These are phyloP conservation scores for Zopfia rhizophila DNA, from an alignment of 2,329 filamentous ascomycete genomes.

Conservation along the genomic window DNA sequence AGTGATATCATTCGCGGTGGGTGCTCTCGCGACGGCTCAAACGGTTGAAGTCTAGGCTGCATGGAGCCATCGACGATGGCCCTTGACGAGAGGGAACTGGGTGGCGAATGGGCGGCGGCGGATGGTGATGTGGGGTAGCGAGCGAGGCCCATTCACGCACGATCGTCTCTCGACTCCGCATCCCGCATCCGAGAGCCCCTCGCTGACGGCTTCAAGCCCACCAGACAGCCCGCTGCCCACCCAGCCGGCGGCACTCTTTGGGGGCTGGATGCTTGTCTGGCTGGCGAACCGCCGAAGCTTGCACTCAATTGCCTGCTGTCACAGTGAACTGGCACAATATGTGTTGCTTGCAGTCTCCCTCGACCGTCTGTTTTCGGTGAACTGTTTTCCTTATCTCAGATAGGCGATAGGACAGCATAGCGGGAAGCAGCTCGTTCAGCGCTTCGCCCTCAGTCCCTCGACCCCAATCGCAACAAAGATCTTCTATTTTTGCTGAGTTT, in stretches of 20 bases:
- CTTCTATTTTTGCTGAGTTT: constrained; percentile 14
- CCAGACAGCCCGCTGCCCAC: constrained; percentile 1
- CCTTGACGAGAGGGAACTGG: too few relatives aligned
- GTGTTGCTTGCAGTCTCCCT: too few relatives aligned
- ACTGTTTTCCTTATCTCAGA: too few relatives aligned
- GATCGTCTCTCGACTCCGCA: too few relatives aligned
- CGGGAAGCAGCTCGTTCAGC: neutral
- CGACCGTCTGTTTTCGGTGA: too few relatives aligned
- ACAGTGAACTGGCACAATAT: too few relatives aligned
- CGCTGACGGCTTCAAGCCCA: too few relatives aligned
- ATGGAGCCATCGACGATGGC: constrained; percentile 19
- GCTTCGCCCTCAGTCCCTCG: constrained; percentile 2
- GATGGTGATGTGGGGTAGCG: constrained; percentile 7
- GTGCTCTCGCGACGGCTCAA: constrained; percentile 22
- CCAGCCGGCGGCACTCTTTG: neutral
- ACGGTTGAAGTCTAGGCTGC: constrained; percentile 16
- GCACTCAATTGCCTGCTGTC: too few relatives aligned
- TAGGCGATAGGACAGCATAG: constrained; percentile 13
- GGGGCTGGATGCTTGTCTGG: neutral
- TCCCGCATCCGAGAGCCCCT: too few relatives aligned
- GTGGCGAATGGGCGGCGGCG: neutral
- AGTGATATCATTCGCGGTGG: too few relatives aligned
- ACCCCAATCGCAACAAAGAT: neutral
- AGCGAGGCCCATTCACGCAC: neutral
- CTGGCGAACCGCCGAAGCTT: too few relatives aligned